Evolutionary conservation across 768 basidiomycete species (phyloP).

Genomic region (Lactifluus rugatus): DNA sequence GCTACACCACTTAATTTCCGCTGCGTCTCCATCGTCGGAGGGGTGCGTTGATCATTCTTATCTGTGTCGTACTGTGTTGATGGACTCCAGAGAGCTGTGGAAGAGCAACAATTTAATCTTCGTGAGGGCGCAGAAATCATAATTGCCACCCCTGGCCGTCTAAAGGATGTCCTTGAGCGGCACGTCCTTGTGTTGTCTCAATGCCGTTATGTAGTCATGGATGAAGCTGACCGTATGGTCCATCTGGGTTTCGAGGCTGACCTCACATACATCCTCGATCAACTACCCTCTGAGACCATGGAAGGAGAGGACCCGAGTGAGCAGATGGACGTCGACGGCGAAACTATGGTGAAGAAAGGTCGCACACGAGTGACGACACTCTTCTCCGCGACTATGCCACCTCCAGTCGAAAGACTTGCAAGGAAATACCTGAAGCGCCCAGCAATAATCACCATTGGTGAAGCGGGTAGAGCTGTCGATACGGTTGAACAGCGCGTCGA

Average conservation of each 20-base stretch:
- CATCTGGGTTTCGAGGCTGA: constrained; percentile 94
- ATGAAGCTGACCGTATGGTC: constrained; percentile 99
- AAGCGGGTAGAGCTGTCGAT: constrained; percentile 95
- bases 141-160: constrained; percentile 96
- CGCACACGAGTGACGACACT: constrained; percentile 88
- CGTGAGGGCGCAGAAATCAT: constrained; percentile 98
- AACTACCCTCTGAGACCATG: constrained; percentile 80
- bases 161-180: constrained; percentile 95
- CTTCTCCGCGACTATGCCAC: constrained; percentile 98
- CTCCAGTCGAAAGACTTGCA: constrained; percentile 90
- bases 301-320: constrained; percentile 73
- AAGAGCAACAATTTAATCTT: constrained; percentile 96
- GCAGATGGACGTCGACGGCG: constrained; percentile 70
- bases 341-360: constrained; percentile 57
- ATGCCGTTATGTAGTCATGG: constrained; percentile 98
- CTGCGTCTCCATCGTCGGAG: constrained; percentile 97
- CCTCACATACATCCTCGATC: constrained; percentile 88
- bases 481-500: constrained; percentile 96
- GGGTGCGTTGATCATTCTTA: constrained; percentile 42
- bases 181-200: constrained; percentile 93
- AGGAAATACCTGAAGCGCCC: constrained; percentile 90
- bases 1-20: constrained; percentile 82
- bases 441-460: constrained; percentile 95
- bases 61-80: constrained; percentile 16
- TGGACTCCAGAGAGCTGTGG: constrained; percentile 62